Percentiles rank a stretch among this genome's conserved stretches.
Evolutionary conservation across 768 basidiomycete species (phyloP).

Genomic region (Trametes coccinea): DNA sequence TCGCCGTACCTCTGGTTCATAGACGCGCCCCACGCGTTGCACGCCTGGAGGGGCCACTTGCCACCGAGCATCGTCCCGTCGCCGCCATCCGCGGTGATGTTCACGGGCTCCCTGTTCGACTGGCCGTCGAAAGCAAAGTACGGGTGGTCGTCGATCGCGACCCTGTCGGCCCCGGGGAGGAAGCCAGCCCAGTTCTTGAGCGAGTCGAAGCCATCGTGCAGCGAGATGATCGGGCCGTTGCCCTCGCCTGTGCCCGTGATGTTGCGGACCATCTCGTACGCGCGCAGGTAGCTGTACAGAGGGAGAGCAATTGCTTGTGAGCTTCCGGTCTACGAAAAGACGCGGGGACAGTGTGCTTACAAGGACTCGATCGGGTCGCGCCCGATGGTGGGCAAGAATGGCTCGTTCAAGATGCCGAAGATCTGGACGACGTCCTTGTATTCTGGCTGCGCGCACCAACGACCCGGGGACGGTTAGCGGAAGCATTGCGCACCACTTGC

Average conservation of each 20-base stretch:
- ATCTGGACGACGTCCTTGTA: constrained; percentile 61
- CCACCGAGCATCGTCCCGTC: constrained; percentile 26
- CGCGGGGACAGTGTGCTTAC: constrained; percentile 46
- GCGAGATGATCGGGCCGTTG: constrained; percentile 50
- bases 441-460: constrained; percentile 38
- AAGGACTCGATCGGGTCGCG: constrained; percentile 52
- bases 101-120: constrained; percentile 35
- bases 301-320: constrained; percentile 37
- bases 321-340: constrained; percentile 31
- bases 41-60: constrained; percentile 38
- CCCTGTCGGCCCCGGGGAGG: constrained; percentile 38
- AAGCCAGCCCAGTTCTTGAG: constrained; percentile 42
- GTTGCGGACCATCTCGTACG: constrained; percentile 62
- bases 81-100: constrained; percentile 35
- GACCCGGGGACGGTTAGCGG: too few relatives aligned
- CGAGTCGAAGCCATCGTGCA: constrained; percentile 56
- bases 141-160: constrained; percentile 45
- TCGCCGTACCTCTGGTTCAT: constrained; percentile 42
- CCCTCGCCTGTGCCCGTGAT: constrained; percentile 76
- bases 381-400: constrained; percentile 53
- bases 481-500: too few relatives aligned
- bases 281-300: constrained; percentile 51
- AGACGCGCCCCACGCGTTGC: constrained; percentile 44
- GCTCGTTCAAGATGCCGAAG: constrained; percentile 68
- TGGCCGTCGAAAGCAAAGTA: constrained; percentile 42